Base-by-base conservation (phyloP, 2,329 filamentous ascomycete genomes). In the Coniochaeta ligniaria region DNA sequence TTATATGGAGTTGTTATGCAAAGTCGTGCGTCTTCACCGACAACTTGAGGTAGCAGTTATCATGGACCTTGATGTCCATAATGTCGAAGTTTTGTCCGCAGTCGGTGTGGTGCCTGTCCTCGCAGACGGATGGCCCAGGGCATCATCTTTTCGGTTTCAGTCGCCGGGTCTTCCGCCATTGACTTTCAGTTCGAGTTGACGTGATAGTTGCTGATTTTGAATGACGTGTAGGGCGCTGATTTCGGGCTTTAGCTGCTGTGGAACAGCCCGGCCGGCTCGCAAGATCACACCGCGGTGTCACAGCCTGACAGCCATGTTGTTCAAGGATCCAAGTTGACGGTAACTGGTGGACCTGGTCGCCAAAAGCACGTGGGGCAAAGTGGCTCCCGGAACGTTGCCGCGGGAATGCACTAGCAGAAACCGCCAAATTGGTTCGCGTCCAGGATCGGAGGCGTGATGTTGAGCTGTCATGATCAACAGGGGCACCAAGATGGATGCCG, bases 341-440 rank as follows among this genome's bases (percentile, higher is more conserved):
- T 52, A 52, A 31, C 47, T 52, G 47, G 47, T 52, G 47, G 47
- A 31, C 47, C 47, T 31, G 9, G 26, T 52, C 26, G 24, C 26
- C 12, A 17, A 31, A 52, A 45, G 33, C 56, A 41, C 56, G 56
- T 58, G 56, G 56, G 56, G 56, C 56, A 28, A 20, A 22, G 56
- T 58, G 36, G 56, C 26, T 58, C 56, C 22, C 56, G 56, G 56
- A 58, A 58, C 35, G 24, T 12, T 58, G 56, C 56, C 56, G 56
- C 56, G 56, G n/a, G 38, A 58, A 5, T 26, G 35, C 17, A 22
- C 35, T 35, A 57, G 31, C 54, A 36, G 54, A 57, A 57, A 36
- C 54, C 54, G 54, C 54, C 54, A 57, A 57, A 57, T 57, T 57
- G 54, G 54, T 35, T 36, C 54, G 54, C 35, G 31, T 57, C 33